phyloP scores from a whole-genome alignment of 2,329 filamentous ascomycete genomes.

The Trichophyton simii region DNA sequence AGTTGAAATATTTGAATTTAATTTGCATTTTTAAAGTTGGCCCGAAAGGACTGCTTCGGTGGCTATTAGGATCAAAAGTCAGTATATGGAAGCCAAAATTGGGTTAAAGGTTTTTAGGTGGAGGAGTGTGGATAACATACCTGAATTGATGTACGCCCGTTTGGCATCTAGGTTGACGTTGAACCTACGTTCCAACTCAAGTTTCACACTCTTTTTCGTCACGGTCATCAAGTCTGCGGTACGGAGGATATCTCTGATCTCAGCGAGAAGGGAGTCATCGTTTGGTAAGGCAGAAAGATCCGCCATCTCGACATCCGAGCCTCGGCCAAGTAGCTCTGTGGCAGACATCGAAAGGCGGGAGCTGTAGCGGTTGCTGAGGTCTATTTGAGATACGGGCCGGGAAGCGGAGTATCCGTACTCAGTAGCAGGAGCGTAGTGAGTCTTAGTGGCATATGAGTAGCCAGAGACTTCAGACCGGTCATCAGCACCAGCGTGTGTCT shows the following conservation, averaged over 20 bases:
- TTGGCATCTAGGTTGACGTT: constrained; percentile 73
- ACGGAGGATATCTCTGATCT: constrained; percentile 86
- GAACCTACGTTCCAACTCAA: constrained; percentile 82
- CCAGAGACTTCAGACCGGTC: constrained; percentile 89
- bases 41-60: constrained; percentile 70
- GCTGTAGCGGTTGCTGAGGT: constrained; percentile 40
- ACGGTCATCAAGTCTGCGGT: constrained; percentile 94
- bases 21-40: constrained; percentile 42
- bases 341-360: constrained; percentile 71
- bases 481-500: constrained; percentile 60
- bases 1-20: background rate
- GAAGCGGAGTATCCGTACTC: constrained; percentile 61
- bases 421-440: constrained; percentile 47
- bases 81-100: background rate
- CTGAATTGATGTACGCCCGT: constrained; percentile 86
- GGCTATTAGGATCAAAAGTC: constrained; percentile 23
- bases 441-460: constrained; percentile 86
- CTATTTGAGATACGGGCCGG: constrained; percentile 48
- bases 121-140: constrained; percentile 42
- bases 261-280: constrained; percentile 79
- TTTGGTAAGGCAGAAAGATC: constrained; percentile 65
- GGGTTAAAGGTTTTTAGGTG: background rate
- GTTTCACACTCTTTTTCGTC: constrained; percentile 96
- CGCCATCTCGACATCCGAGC: constrained; percentile 57
- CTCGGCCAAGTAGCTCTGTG: constrained; percentile 44